A percentile compares a stretch with the other conserved stretches of the same genome.
Evolutionary conservation across 768 basidiomycete species (phyloP).

Genomic region (Rhodosporidiobolus odoratus): DNA sequence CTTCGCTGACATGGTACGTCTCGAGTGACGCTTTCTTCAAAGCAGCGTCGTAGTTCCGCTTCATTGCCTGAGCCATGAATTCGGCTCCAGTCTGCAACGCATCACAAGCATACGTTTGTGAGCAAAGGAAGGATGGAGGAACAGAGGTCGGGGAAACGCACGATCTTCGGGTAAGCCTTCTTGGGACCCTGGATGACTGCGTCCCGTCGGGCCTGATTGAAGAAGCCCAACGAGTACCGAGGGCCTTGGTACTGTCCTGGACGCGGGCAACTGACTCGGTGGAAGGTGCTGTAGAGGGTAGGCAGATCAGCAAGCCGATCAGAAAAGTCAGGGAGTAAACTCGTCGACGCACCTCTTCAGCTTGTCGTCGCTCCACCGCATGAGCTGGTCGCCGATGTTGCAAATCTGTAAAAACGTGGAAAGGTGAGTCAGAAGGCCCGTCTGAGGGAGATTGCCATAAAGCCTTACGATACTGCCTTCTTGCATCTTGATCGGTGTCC

Average conservation of each 20-base stretch:
- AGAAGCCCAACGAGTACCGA: constrained; percentile 44
- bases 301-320: neutral
- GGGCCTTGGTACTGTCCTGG: constrained; percentile 28
- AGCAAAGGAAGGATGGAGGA: neutral
- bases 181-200: constrained; percentile 43
- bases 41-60: constrained; percentile 32
- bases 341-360: constrained; percentile 41
- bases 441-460: too few relatives aligned
- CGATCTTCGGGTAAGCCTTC: constrained; percentile 40
- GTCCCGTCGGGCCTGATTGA: constrained; percentile 43
- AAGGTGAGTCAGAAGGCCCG: too few relatives aligned
- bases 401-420: too few relatives aligned
- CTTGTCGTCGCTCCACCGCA: constrained; percentile 43
- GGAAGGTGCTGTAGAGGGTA: constrained; percentile 37
- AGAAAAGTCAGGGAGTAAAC: neutral
- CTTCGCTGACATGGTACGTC: constrained; percentile 17
- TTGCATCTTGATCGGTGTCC: constrained; percentile 39
- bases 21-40: constrained; percentile 3
- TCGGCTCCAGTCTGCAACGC: constrained; percentile 39
- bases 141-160: constrained; percentile 1
- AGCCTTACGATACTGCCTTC: constrained; percentile 42
- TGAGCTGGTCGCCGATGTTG: constrained; percentile 42
- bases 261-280: constrained; percentile 41
- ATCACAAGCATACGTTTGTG: neutral
- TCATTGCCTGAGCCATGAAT: constrained; percentile 44